These are phyloP conservation scores for Solanum phureja DNA, from an alignment of 257 asterid genomes.

Conservation along the genomic window DNA sequence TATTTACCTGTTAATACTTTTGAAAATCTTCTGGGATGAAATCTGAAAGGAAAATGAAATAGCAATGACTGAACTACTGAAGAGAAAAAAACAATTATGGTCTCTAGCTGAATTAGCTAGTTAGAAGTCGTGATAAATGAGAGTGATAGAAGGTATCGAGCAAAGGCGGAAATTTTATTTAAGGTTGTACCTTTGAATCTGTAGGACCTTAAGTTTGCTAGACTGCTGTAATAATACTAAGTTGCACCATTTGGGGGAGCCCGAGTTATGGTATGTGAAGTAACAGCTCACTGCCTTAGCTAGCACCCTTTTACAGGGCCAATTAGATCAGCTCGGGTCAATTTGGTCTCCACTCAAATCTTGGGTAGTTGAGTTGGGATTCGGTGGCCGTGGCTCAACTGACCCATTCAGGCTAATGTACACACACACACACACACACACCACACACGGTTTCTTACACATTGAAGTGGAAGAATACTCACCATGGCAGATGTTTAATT, in stretches of 20 bases:
- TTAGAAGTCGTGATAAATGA: not conserved
- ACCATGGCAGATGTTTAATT: not conserved
- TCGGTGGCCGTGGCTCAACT: not conserved
- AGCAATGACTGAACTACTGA: not conserved
- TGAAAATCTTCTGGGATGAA: not conserved
- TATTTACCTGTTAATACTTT: not conserved
- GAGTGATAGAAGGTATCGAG: not conserved
- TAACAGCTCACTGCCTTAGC: not conserved
- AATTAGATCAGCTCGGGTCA: not conserved
- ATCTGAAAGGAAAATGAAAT: not conserved
- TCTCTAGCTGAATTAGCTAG: not conserved
- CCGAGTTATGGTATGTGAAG: not conserved
- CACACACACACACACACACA: not conserved
- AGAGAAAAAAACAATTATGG: not conserved
- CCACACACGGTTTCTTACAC: not conserved
- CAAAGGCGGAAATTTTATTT: not conserved
- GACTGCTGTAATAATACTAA: not conserved
- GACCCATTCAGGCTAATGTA: not conserved
- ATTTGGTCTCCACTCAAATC: not conserved
- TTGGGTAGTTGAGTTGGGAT: not conserved
- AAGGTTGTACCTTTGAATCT: not conserved
- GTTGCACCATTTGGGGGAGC: not conserved
- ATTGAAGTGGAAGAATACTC: not conserved
- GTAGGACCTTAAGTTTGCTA: not conserved
- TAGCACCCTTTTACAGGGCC: not conserved